Evolutionary conservation across 148 eudicot species (phyloP), one percentile per base, ranked within the genome.

Genomic region (Persicaria tinctoria): DNA sequence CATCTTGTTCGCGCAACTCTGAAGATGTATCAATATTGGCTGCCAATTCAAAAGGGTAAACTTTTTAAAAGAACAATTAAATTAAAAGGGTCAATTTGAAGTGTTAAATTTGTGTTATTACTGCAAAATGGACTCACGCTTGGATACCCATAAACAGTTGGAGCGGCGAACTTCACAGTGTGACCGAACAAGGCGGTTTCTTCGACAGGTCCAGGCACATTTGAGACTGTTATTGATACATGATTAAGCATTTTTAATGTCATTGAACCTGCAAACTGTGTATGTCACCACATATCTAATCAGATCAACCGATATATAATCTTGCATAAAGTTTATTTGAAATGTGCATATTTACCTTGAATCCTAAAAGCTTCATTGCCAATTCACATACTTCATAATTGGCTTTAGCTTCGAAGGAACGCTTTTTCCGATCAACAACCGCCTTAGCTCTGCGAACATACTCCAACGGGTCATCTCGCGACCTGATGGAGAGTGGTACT

Each of bases 191-290:
- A 70, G 11, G 20, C 16, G 0, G 46, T 46, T 47, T 70, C 73
- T 70, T 70, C 73, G 4, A 14, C 27, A 8, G 73, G 73, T 5
- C 73, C 73, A 5, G 51, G 51, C 73, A 70, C 32, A n/a, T 70
- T 70, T 16, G 70, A 66, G 70, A 66, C 11, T 44, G 5, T 4
- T 53, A 53, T 10, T 53, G 71, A 12, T 13, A 46, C 6, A 38
- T 11, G 46, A 11, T 16, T 68, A 46, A 38, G 4, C 32, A 46
- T 8, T 68, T 46, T 68, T 38, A 11, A 17, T 3, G 71, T 46
- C 47, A 38, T 32, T 13, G 47, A 12, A 44, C 71, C 46, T 41
- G 27, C 71, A 68, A 68, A 11, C 71, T 68, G 49, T 44, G 3
- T 17, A 68, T 27, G 14, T 32, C 41, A 32, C 0, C 41, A 32